Conservation (phyloP, 805 yeast genomes). For the Debaryomyces prosopidis region DNA sequence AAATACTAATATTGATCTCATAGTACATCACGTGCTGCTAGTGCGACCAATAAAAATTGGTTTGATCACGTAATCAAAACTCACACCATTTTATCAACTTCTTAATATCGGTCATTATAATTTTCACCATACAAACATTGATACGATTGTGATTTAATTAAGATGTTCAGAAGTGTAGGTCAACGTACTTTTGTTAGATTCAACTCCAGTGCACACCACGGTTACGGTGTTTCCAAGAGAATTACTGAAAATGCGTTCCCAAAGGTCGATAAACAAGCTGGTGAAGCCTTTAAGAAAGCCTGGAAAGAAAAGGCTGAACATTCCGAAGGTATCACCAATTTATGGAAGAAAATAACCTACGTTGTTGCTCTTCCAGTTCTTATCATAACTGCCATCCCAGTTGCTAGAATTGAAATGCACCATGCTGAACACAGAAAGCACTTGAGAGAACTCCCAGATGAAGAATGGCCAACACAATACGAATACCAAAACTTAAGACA, state of each 20-base stretch:
- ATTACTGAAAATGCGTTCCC: slow-evolving; percentile 42
- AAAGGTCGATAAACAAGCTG: slow-evolving; percentile 56
- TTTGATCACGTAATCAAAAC: slow-evolving; percentile 8
- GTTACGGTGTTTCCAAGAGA: slow-evolving; percentile 42
- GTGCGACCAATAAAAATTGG: slow-evolving; percentile 11
- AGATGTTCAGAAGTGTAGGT: slow-evolving; percentile 37
- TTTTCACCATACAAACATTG: slow-evolving; percentile 1
- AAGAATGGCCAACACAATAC: slow-evolving; percentile 90
- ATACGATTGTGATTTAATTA: slow-evolving; percentile 6
- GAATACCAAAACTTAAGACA: slow-evolving; percentile 88
- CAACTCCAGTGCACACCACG: slow-evolving; percentile 28
- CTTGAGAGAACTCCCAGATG: slow-evolving; percentile 71
- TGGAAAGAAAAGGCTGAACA: slow-evolving; percentile 72
- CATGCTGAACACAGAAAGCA: slow-evolving; percentile 91
- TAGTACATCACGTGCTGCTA: background rate
- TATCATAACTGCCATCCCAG: slow-evolving; percentile 72
- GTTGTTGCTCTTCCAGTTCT: slow-evolving; percentile 84
- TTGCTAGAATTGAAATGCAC: slow-evolving; percentile 76
- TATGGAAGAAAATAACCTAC: slow-evolving; percentile 85
- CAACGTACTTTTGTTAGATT: slow-evolving; percentile 42
- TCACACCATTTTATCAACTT: slow-evolving; percentile 17
- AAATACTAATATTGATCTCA: too few relatives aligned
- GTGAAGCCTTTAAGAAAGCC: slow-evolving; percentile 64
- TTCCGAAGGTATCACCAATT: slow-evolving; percentile 69
- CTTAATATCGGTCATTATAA: background rate